Evolutionary conservation across 495 filamentous ascomycete genomes (phyloP), one percentile per base, ranked within the genome.

Genomic region (Lineolata rhizophorae): DNA sequence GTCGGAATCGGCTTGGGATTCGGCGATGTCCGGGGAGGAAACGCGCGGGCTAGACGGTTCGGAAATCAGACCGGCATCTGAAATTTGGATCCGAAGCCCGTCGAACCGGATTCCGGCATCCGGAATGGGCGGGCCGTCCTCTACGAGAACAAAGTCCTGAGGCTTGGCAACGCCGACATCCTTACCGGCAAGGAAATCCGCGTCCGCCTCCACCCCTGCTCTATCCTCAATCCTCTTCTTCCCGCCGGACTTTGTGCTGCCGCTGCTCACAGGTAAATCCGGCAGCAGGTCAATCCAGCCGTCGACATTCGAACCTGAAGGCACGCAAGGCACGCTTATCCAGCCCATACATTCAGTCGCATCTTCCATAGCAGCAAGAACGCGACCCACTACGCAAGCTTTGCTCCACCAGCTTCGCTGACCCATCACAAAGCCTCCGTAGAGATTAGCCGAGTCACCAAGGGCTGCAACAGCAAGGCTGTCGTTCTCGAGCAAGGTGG

Each of bases 331-430:
- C 29, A 65, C 67, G 12, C 68, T 67, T 12, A 82, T 60, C 78
- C 78, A 85, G 1, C 74, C 75, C 67, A 80, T 74, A 39, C 73
- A 81, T 37, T 77, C 75, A n/a, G 59, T 62, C 12, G 71, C 64
- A 5, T 65, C 71, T 17, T 64, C 56, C 6, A 66, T 49, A 20
- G 70, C 66, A 35, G 72, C 71, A 15, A 91, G 43, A 0, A 91
- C 75, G 20, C 76, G 67, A 5, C 77, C 77, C 16, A 83, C 65
- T 26, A 87, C 60, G 43, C 74, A 81, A 27, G 62, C 54, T 20
- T 75, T 82, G 49, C 77, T 84, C 81, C 81, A 91, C 58, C 75
- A 87, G 34, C 68, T 83, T 39, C 65, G 67, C 12, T 58, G 64
- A 5, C 43, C 47, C 43, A 79, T 82, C 5, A 73, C 50, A 42